Percentiles rank a stretch among this genome's conserved stretches.
Evolutionary conservation across 1,139 yeast genomes (phyloP).

Genomic region (Geotrichum europaeum): DNA sequence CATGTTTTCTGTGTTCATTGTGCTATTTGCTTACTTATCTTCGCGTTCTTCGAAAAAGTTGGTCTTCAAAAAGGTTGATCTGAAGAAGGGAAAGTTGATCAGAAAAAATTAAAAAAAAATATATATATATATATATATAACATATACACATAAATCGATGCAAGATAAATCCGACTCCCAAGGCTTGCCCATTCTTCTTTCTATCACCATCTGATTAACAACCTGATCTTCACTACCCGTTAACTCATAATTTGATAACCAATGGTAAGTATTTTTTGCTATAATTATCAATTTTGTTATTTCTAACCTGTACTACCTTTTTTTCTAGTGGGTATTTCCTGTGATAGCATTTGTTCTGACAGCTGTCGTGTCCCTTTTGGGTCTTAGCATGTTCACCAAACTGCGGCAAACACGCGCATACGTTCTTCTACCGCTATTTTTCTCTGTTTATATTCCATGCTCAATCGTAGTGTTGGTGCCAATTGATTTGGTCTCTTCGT

Average conservation of each 20-base stretch:
- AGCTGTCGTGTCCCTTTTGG: conserved; percentile 32
- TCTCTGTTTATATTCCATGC: conserved; percentile 50
- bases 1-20: conserved; percentile 1
- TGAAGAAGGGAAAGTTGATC: neutral
- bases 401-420: conserved; percentile 38
- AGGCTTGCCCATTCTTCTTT: neutral
- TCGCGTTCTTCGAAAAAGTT: neutral
- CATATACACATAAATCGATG: too few species aligned
- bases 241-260: neutral
- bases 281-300: neutral
- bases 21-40: neutral
- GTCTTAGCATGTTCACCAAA: conserved; percentile 36
- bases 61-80: neutral
- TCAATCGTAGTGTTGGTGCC: conserved; percentile 53
- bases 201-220: conserved; percentile 1
- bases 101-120: neutral
- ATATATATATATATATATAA: neutral
- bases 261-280: neutral
- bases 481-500: conserved; percentile 42
- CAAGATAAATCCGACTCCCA: neutral
- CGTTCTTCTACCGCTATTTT: conserved; percentile 38
- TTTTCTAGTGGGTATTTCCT: conserved; percentile 30
- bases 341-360: conserved; percentile 34
- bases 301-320: neutral
- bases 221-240: neutral